Evolutionary conservation across 1,284 basidiomycete species (phyloP).

Genomic region (Sporisorium reilianum): DNA sequence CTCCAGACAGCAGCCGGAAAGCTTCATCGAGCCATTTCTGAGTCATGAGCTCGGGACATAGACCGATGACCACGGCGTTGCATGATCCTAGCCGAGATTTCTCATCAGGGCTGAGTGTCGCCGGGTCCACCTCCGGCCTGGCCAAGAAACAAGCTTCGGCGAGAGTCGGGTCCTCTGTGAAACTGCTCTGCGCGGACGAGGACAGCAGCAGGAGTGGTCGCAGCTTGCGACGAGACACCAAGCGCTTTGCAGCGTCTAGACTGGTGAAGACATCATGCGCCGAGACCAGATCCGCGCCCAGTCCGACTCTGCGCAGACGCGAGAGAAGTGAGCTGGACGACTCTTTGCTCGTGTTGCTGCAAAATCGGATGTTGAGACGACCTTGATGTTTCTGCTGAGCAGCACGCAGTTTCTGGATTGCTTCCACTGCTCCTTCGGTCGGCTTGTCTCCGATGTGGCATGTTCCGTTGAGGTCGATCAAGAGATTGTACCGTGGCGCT

Average conservation of each 20-base stretch:
- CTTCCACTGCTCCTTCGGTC: conserved; percentile 29
- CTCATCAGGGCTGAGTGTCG: conserved; percentile 8
- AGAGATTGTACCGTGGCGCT: conserved; percentile 30
- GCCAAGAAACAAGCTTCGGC: conserved; percentile 24
- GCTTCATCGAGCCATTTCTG: conserved; percentile 45
- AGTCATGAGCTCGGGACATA: conserved; percentile 49
- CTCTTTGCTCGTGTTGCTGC: conserved; percentile 50
- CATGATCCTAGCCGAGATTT: conserved; percentile 19
- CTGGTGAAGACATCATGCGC: conserved; percentile 40
- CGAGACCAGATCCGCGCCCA: conserved; percentile 19
- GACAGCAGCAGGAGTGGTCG: conserved; percentile 33
- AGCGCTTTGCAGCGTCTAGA: conserved; percentile 32
- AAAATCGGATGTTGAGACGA: conserved; percentile 37
- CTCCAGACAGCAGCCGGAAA: conserved; percentile 33
- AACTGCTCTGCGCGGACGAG: conserved; percentile 25
- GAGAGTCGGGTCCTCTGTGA: conserved; percentile 8
- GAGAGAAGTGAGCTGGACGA: conserved; percentile 30
- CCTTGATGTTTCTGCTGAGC: conserved; percentile 13
- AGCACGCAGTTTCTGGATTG: conserved; percentile 28
- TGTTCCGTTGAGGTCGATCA: conserved; percentile 51
- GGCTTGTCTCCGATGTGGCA: conserved; percentile 41
- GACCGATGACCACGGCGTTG: conserved; percentile 40
- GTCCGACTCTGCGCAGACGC: conserved; percentile 23
- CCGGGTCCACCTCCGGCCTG: conserved; percentile 17
- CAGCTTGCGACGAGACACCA: conserved; percentile 19